Conservation (phyloP, 176 grass and related monocot species). For the Oropetium thomaeum region DNA sequence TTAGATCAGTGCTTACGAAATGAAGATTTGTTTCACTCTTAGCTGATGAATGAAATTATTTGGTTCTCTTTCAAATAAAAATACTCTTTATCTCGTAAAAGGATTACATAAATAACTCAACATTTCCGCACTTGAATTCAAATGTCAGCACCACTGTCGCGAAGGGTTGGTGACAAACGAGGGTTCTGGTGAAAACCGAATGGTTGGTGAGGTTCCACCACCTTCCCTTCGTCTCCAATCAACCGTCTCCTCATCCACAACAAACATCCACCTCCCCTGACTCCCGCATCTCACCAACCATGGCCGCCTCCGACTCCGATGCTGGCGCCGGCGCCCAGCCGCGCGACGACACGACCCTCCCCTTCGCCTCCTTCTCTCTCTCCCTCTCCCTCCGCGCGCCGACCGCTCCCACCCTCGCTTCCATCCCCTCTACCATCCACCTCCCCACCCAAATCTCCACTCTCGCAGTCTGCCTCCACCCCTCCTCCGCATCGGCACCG, state of each 20-base stretch:
- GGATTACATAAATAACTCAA: neutral
- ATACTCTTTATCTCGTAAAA: neutral
- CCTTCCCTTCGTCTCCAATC: neutral
- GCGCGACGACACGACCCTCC: constrained; percentile 40
- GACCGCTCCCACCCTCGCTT: constrained; percentile 31
- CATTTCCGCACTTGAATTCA: neutral
- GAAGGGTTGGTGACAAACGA: neutral
- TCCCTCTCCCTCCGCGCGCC: constrained; percentile 39
- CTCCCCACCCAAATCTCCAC: constrained; percentile 59
- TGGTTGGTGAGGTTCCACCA: constrained; percentile 21
- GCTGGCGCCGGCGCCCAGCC: constrained; percentile 27
- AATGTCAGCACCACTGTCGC: neutral
- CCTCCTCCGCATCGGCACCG: constrained; percentile 25
- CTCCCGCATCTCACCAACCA: constrained; percentile 38
- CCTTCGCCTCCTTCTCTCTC: constrained; percentile 64
- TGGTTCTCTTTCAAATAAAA: neutral
- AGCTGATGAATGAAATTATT: neutral
- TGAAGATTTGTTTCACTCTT: neutral
- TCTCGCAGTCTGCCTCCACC: constrained; percentile 52
- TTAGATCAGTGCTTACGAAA: no score
- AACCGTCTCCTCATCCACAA: constrained; percentile 27
- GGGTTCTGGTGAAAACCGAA: neutral
- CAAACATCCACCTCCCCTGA: constrained; percentile 11
- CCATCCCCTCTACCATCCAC: constrained; percentile 47
- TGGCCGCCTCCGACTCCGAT: constrained; percentile 39